Conservation (phyloP, 1,139 yeast genomes). For the Blastobotrys persicus region DNA sequence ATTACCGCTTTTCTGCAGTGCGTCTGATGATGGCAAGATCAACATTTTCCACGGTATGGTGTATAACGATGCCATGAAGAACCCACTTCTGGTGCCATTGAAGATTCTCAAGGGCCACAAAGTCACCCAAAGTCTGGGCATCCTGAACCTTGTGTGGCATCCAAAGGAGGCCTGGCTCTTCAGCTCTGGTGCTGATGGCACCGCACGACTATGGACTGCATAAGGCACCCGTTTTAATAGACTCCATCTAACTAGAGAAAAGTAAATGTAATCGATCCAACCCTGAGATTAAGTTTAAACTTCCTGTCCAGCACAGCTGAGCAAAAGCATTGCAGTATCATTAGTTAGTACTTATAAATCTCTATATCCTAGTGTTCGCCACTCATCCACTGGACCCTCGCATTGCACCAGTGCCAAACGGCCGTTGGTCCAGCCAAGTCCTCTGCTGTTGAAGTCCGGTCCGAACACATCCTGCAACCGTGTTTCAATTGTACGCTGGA, state of each 20-base stretch:
- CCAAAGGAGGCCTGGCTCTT: constrained; percentile 98
- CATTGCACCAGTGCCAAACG: constrained; percentile 66
- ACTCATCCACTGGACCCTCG: constrained; percentile 71
- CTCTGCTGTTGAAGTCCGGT: constrained; percentile 43
- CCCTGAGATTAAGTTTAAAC: too few species aligned
- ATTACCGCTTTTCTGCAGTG: constrained; percentile 89
- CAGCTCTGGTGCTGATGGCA: constrained; percentile 97
- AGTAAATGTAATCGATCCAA: not conserved
- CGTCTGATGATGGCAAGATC: constrained; percentile 92
- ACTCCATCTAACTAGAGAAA: not conserved
- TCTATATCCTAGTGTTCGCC: constrained; percentile 61
- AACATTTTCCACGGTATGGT: constrained; percentile 97
- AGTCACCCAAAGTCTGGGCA: constrained; percentile 76
- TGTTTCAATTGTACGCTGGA: constrained; percentile 64
- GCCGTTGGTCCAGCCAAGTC: constrained; percentile 62
- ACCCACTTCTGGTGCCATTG: constrained; percentile 92
- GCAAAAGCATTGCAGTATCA: too few species aligned
- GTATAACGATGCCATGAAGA: constrained; percentile 92
- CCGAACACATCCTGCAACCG: constrained; percentile 67
- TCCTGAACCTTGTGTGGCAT: constrained; percentile 91
- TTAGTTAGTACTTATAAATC: constrained; percentile 21
- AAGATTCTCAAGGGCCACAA: constrained; percentile 94
- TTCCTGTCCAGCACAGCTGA: too few species aligned
- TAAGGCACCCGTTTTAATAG: too few species aligned
- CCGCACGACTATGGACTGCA: constrained; percentile 97